Base-by-base conservation (phyloP, 768 basidiomycete species). In the Suillus spraguei region DNA sequence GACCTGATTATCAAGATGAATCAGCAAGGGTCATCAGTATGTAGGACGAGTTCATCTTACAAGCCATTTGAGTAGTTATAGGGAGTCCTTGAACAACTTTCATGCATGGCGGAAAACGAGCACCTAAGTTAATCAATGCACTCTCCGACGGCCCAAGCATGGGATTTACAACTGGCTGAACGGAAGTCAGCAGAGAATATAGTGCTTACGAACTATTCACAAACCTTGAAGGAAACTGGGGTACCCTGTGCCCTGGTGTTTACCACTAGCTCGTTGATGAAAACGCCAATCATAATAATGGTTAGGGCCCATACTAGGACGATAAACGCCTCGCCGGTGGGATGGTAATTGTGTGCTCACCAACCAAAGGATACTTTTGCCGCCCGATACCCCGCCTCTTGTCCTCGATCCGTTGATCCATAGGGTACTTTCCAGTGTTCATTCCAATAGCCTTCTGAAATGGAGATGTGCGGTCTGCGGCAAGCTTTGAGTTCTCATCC, bases 81-180 rank as follows among this genome's bases (percentile, higher is more conserved):
- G 87, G 82, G 13, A 93, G 75, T 11, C 76, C 81, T 36, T 76
- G 67, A 8, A 95, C 87, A 6, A 74, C 67, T 72, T 94, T 95
- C 92, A 96, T 96, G 69, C 95, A 97, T 0, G 95, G 91, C 16
- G 93, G 92, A 72, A 95, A 97, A 33, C 97, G 91, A 28, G 97
- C 95, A 3, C 96, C 96, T 59, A 94, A 79, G 69, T 90, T 86
- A 63, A 98, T 93, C 16, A 99, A 79, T 2, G 90, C 94, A 53
- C 88, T 88, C 55, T 83, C 85, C 0, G 92, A 90, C 4, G 97
- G 97, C 3, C 97, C 97, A 20, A 99, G 81, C 93, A 97, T 94
- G 5, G 88, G 88, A 69, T 96, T 97, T 60, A 95, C 85, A 4
- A 84, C 82, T 24, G 93, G 93, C 89, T 94, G 63, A 22, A 54